Evolutionary conservation across 768 basidiomycete species (phyloP).

Genomic region (Leccinum obscurum): DNA sequence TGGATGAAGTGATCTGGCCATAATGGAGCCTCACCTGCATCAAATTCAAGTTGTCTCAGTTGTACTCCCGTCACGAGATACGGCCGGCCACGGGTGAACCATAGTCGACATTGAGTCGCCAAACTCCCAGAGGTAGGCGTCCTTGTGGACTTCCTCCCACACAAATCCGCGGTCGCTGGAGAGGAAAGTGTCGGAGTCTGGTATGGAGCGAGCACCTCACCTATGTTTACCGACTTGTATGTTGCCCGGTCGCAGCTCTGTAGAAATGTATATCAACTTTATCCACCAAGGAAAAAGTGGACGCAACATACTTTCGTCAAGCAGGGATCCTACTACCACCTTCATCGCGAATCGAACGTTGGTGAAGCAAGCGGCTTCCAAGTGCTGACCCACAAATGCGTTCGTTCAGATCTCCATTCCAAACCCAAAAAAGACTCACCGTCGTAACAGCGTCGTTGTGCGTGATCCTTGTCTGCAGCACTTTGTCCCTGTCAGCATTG

Average conservation of each 20-base stretch:
- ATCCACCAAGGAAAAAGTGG: too few species aligned
- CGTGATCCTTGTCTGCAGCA: slow-evolving; percentile 85
- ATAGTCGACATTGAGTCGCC: slow-evolving; percentile 85
- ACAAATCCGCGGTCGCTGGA: too few species aligned
- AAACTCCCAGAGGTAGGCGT: slow-evolving; percentile 97
- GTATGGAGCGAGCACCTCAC: too few species aligned
- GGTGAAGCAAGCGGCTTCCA: slow-evolving; percentile 89
- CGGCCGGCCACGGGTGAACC: too few species aligned
- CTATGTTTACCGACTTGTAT: too few species aligned
- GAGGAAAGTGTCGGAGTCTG: too few species aligned
- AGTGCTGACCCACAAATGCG: slow-evolving; percentile 57
- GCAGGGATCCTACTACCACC: slow-evolving; percentile 59
- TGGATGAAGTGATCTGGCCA: too few species aligned
- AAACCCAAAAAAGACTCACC: slow-evolving; percentile 39
- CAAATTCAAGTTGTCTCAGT: too few species aligned
- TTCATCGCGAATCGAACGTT: slow-evolving; percentile 68
- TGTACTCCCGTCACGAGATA: too few species aligned
- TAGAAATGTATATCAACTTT: too few species aligned
- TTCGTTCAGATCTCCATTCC: background rate
- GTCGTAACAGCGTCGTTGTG: slow-evolving; percentile 74
- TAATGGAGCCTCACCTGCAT: too few species aligned
- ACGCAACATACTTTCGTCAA: slow-evolving; percentile 51
- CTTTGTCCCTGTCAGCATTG: slow-evolving; percentile 64
- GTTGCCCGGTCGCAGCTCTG: too few species aligned
- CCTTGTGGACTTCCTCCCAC: slow-evolving; percentile 58